Percentiles rank a stretch among this genome's conserved stretches.
Conservation (phyloP, 208 protist species). For the Tritrichomonas foetus region DNA sequence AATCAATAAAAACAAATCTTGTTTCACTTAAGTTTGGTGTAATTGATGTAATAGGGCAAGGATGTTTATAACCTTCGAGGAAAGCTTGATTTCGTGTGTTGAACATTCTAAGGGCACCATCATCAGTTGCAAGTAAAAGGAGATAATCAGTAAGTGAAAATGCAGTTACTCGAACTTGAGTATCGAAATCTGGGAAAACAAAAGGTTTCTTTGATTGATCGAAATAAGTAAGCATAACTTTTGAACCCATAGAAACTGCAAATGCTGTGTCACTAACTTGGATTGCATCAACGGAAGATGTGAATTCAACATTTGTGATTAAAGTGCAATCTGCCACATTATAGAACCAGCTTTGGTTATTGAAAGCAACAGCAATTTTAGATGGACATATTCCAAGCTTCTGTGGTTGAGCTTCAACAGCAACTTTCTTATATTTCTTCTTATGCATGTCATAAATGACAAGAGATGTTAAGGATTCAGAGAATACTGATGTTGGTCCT, state of each 20-base stretch:
- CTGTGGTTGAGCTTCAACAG: background rate
- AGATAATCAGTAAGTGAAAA: background rate
- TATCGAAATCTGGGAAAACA: conserved; percentile 8
- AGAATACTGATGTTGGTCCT: background rate
- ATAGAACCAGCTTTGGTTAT: conserved; percentile 32
- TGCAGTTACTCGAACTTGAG: background rate
- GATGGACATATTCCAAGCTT: background rate
- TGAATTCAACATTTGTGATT: background rate
- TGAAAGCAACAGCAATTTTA: background rate
- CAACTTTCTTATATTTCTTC: background rate
- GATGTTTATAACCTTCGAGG: conserved; percentile 1
- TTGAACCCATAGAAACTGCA: background rate
- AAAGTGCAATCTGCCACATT: background rate
- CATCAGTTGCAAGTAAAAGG: background rate
- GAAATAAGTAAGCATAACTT: conserved; percentile 34
- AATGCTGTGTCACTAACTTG: conserved; percentile 14
- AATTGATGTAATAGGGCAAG: background rate
- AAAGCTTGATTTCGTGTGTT: background rate
- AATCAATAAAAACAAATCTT: conserved; percentile 28
- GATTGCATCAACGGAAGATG: background rate
- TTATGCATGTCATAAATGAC: background rate
- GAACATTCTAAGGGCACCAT: background rate
- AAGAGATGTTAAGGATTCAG: background rate
- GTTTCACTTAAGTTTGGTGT: conserved; percentile 22
- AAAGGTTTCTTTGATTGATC: conserved; percentile 26